Evolutionary conservation across 805 yeast genomes (phyloP), one percentile per base, ranked within the genome.

Genomic region (Danielozyma ontarioensis): DNA sequence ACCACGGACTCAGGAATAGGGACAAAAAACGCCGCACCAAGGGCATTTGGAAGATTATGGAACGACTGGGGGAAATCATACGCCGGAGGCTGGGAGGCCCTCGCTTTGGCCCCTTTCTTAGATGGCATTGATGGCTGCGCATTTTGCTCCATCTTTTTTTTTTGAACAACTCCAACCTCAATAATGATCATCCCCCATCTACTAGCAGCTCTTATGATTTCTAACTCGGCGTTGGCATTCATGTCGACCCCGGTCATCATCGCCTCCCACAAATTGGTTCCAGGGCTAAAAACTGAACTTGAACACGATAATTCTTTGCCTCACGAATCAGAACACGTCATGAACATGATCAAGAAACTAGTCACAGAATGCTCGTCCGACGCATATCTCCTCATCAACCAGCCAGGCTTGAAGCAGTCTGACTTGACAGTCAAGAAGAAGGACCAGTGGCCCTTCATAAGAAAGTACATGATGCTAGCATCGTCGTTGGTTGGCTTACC

Each of bases 401-500:
- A 54, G n/a, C 72, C 72, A 1, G 70, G 70, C 7, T 50, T 66
- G 29, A 37, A 36, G 4, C 47, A 40, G 26, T 37, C 39, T 8
- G 70, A 66, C 37, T 17, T 66, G 33, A 49, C 49, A 4, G 48
- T 37, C 17, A 17, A 19, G 1, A 45, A 62, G 23, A 65, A 64
- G 39, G 62, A 55, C 12, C 44, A 50, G 22, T 78, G 80, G 64
- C 65, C 62, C 2, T 63, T 70, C 37, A 41, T 81, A 4, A 64
- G 80, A 37, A 64, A 70, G 27, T 72, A 75, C 46, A 48, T 78
- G 40, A 55, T 66, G 15, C 59, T 68, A 50, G 64, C 84, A n/a
- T 80, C 88, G 4, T 75, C 85, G 0, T 60, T 78, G 6, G 62
- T 78, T 3, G 72, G 77, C 2, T 59, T 82, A 34, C 84, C 87